Percentiles rank a stretch among this genome's conserved stretches.
Evolutionary conservation across 768 basidiomycete species (phyloP).

Genomic region (Exidia glandulosa): DNA sequence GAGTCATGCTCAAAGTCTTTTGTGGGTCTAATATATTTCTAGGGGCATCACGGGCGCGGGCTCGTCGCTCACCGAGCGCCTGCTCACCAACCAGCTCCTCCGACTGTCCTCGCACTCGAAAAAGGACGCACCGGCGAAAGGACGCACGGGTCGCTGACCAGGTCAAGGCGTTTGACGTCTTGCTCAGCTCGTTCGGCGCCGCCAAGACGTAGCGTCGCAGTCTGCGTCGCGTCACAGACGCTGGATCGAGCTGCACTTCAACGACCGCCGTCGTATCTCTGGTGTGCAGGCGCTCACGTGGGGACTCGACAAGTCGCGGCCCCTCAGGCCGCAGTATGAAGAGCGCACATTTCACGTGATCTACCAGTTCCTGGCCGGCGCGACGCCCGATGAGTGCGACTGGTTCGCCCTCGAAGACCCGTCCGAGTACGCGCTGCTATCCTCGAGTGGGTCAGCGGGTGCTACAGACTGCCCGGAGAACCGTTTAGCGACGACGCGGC

Average conservation of each 20-base stretch:
- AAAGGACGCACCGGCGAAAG: conserved; percentile 93
- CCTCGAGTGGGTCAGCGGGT: conserved; percentile 79
- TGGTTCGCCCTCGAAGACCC: conserved; percentile 65
- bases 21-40: conserved; percentile 6
- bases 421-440: conserved; percentile 73
- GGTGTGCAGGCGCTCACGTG: conserved; percentile 73
- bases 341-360: conserved; percentile 87
- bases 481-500: conserved; percentile 83
- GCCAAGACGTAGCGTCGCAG: conserved; percentile 78
- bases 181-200: conserved; percentile 86
- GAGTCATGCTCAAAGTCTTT: neutral
- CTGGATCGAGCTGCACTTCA: conserved; percentile 80
- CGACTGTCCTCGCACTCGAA: conserved; percentile 74
- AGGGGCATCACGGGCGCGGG: conserved; percentile 89
- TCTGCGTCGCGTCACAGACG: conserved; percentile 79
- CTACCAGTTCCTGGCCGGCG: conserved; percentile 84
- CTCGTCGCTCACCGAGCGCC: conserved; percentile 61
- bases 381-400: conserved; percentile 71
- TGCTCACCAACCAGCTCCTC: conserved; percentile 71
- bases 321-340: conserved; percentile 62
- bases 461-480: conserved; percentile 78
- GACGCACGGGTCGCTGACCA: conserved; percentile 56
- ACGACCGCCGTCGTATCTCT: conserved; percentile 60
- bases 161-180: conserved; percentile 59
- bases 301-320: conserved; percentile 81